Conservation (phyloP, 495 filamentous ascomycete species). For the Opeltia flavorubescens region DNA sequence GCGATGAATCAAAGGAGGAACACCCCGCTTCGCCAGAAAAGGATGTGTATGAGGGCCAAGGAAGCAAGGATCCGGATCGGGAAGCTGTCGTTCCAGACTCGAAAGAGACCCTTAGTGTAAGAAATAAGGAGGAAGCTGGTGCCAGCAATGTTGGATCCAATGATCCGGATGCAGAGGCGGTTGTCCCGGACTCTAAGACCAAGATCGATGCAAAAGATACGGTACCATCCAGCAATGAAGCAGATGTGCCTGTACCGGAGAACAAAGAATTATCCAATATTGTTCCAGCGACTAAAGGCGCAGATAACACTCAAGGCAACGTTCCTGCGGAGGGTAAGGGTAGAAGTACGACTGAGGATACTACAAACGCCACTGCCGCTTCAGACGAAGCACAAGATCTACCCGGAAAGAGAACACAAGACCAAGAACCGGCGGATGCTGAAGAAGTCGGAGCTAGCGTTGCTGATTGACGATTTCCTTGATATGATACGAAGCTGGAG, state of each 20-base stretch:
- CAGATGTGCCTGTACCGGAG: neutral
- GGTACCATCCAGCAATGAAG: neutral
- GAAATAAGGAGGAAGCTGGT: slow-evolving; percentile 8
- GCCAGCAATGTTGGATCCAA: slow-evolving; percentile 6
- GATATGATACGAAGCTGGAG: too few relatives aligned
- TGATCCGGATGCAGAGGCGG: neutral
- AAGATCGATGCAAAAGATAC: neutral
- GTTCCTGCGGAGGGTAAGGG: neutral
- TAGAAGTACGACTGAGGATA: neutral
- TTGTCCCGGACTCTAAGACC: neutral
- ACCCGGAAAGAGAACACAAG: slow-evolving; percentile 15
- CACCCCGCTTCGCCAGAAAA: neutral
- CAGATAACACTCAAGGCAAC: too few relatives aligned
- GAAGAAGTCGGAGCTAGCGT: slow-evolving; percentile 18
- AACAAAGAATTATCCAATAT: neutral
- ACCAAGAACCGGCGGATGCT: slow-evolving; percentile 18
- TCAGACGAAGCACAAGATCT: slow-evolving; percentile 6
- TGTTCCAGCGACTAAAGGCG: neutral
- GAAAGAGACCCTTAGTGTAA: slow-evolving; percentile 3
- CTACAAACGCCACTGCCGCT: slow-evolving; percentile 5
- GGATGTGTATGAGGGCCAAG: neutral
- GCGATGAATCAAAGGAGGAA: neutral
- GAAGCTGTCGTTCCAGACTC: neutral
- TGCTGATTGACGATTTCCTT: slow-evolving; percentile 14
- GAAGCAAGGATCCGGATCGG: neutral